A percentile compares a stretch with the other conserved stretches of the same genome.
Conservation (phyloP, 169 alveolate species). For the Babesia gibsoni region DNA sequence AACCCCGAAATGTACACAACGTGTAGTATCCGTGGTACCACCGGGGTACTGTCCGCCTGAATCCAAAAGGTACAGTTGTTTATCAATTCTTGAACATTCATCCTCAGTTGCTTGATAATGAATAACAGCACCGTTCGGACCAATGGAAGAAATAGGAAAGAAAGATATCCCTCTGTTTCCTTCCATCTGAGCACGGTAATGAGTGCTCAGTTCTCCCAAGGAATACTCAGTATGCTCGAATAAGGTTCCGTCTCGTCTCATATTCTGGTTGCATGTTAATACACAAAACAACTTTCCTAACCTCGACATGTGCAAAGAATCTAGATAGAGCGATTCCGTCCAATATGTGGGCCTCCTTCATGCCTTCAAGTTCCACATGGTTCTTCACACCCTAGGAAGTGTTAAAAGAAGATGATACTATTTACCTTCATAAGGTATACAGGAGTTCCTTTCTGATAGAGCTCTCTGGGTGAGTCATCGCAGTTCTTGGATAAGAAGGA, state of each 20-base stretch:
- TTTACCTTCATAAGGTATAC: conserved; percentile 72
- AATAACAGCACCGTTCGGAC: conserved; percentile 97
- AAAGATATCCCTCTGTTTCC: conserved; percentile 78
- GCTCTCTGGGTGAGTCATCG: conserved; percentile 51
- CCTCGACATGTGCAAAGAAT: conserved; percentile 87
- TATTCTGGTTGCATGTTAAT: conserved; percentile 7
- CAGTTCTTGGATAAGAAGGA: conserved; percentile 59
- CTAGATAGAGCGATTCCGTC: conserved; percentile 94
- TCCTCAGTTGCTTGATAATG: conserved; percentile 85
- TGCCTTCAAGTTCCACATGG: conserved; percentile 91
- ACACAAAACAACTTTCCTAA: neutral
- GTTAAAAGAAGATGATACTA: neutral
- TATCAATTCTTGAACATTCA: conserved; percentile 61
- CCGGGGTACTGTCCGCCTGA: conserved; percentile 98
- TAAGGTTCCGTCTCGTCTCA: conserved; percentile 53
- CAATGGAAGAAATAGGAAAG: conserved; percentile 94
- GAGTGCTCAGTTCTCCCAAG: conserved; percentile 76
- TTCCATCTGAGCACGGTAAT: conserved; percentile 66
- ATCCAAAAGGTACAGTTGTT: conserved; percentile 89
- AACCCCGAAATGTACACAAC: conserved; percentile 94
- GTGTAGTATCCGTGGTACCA: conserved; percentile 99
- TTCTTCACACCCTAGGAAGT: conserved; percentile 84
- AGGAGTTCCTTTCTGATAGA: conserved; percentile 66
- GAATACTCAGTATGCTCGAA: conserved; percentile 64
- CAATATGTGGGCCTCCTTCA: conserved; percentile 90